A percentile compares a stretch with the other conserved stretches of the same genome.
These are phyloP conservation scores for Rosa rugosa DNA, from an alignment of 306 rosid genomes.

Conservation along the genomic window DNA sequence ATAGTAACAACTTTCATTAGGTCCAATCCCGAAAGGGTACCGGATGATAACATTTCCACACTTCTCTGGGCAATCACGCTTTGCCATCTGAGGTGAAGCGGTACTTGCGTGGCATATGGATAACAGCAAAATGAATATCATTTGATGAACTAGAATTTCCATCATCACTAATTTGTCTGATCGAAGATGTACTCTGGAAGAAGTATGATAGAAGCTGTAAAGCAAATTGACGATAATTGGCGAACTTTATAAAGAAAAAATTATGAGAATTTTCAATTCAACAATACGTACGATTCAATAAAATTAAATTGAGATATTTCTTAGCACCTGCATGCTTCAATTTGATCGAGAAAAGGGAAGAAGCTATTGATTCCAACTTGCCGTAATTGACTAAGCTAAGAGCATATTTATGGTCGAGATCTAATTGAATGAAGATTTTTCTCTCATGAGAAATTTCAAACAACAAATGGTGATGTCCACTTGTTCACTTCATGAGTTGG, in stretches of 20 bases:
- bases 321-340: no score
- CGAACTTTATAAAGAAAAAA: neutral
- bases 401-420: no score
- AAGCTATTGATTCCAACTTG: no score
- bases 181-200: neutral
- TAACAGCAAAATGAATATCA: neutral
- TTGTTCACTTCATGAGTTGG: accelerated
- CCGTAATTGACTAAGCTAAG: no score
- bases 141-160: neutral
- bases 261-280: no score
- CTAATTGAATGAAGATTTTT: no score
- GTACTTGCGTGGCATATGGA: neutral
- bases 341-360: no score
- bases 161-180: neutral
- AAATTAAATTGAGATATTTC: no score
- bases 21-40: conserved; percentile 18
- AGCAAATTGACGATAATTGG: neutral
- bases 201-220: neutral
- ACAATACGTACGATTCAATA: no score
- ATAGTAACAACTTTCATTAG: neutral
- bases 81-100: neutral
- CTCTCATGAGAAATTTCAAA: no score
- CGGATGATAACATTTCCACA: conserved; percentile 6
- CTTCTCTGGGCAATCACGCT: neutral
- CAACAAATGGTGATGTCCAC: no score